These are phyloP conservation scores for Peltaster fructicola DNA, from an alignment of 2,329 filamentous ascomycete genomes.

Conservation along the genomic window DNA sequence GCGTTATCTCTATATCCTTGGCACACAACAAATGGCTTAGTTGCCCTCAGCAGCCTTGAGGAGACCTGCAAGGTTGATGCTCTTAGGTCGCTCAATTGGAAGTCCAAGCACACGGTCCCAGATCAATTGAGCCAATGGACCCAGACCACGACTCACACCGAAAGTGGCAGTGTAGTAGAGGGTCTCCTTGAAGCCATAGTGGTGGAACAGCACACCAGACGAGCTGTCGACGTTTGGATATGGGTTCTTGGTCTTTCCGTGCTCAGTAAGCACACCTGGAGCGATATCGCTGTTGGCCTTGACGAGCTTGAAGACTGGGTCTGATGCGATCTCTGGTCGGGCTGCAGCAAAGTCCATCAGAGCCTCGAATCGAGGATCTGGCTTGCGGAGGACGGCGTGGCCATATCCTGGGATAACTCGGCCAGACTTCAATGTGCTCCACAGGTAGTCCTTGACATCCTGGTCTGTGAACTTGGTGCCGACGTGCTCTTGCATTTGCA, in stretches of 20 bases:
- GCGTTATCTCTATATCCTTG: no score
- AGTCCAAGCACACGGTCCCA: slow-evolving; percentile 90
- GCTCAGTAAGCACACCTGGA: slow-evolving; percentile 74
- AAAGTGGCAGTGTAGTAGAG: slow-evolving; percentile 74
- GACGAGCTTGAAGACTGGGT: slow-evolving; percentile 87
- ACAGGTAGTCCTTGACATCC: slow-evolving; percentile 78
- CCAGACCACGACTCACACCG: slow-evolving; percentile 54
- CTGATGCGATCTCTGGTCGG: slow-evolving; percentile 65
- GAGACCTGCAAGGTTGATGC: slow-evolving; percentile 78
- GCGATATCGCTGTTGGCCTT: slow-evolving; percentile 86
- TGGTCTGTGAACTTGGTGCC: slow-evolving; percentile 59
- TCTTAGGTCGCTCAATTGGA: slow-evolving; percentile 96
- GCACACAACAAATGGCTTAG: no score
- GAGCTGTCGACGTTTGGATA: slow-evolving; percentile 93
- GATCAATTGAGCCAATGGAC: slow-evolving; percentile 82
- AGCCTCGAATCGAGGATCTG: slow-evolving; percentile 89
- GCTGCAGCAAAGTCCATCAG: slow-evolving; percentile 87
- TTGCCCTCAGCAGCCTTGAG: slow-evolving; percentile 42
- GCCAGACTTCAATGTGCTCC: slow-evolving; percentile 81
- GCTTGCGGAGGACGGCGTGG: slow-evolving; percentile 89
- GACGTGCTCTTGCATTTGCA: slow-evolving; percentile 86
- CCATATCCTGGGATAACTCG: slow-evolving; percentile 91
- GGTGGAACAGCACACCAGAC: slow-evolving; percentile 89
- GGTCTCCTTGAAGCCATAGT: slow-evolving; percentile 95
- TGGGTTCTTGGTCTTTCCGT: slow-evolving; percentile 55